A percentile compares a stretch with the other conserved stretches of the same genome.
Conservation (phyloP, 2,329 filamentous ascomycete species). For the Triangularia verruculosa region DNA sequence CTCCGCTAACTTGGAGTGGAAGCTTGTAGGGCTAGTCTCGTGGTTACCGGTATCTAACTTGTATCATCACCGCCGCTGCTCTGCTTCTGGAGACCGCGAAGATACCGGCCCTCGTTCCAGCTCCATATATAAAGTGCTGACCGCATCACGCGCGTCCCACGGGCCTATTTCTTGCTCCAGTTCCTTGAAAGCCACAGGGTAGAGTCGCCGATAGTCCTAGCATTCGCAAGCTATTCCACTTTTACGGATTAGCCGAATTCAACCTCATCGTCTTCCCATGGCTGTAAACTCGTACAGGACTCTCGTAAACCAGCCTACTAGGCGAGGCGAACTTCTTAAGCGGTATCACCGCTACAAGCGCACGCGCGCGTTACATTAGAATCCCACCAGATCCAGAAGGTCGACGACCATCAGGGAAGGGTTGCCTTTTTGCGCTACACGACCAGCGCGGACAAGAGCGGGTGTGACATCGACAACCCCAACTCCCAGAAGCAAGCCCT, state of each 20-base stretch:
- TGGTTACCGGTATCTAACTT: background rate
- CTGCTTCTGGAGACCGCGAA: constrained; percentile 5
- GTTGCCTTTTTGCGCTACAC: background rate
- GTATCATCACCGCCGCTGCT: background rate
- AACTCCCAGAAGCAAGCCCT: background rate
- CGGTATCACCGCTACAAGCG: background rate
- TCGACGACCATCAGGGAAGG: background rate
- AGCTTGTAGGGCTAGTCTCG: constrained; percentile 18
- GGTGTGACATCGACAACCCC: background rate
- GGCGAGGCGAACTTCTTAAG: background rate
- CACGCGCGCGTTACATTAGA: background rate
- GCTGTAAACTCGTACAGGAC: background rate
- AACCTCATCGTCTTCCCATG: background rate
- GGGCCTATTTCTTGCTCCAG: background rate
- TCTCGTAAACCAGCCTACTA: background rate
- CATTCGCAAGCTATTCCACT: background rate
- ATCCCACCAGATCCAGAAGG: background rate
- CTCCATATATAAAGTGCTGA: constrained; percentile 20
- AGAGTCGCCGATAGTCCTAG: background rate
- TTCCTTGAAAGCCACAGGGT: background rate
- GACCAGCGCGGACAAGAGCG: background rate
- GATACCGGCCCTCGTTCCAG: constrained; percentile 4
- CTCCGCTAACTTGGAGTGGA: constrained; percentile 9
- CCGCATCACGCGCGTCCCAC: constrained; percentile 11
- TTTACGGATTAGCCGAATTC: background rate